These are phyloP conservation scores for Cryptosporidium tyzzeri DNA, from an alignment of 169 alveolate genomes.

Conservation along the genomic window DNA sequence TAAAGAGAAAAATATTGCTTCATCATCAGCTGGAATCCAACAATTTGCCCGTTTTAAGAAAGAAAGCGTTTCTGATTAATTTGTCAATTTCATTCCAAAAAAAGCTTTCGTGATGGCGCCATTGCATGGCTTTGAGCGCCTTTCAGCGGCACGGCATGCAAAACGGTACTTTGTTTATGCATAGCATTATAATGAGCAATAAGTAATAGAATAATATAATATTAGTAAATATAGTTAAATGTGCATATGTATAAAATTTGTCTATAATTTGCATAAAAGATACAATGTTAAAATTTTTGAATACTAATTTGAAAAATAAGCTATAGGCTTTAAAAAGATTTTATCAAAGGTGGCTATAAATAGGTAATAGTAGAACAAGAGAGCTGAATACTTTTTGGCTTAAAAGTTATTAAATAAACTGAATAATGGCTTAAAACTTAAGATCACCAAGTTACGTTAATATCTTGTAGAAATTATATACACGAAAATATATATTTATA, in stretches of 20 bases:
- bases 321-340: neutral
- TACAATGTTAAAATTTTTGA: neutral
- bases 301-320: neutral
- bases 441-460: neutral
- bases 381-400: neutral
- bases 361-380: too few species aligned
- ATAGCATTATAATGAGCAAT: neutral
- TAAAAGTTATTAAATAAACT: neutral
- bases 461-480: neutral
- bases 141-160: neutral
- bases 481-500: neutral
- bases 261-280: neutral
- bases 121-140: neutral
- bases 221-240: neutral
- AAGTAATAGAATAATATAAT: neutral
- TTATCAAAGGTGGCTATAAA: neutral
- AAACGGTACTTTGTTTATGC: neutral
- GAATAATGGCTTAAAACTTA: neutral
- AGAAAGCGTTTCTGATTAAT: neutral
- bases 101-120: slow-evolving; percentile 9
- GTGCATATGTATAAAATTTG: neutral
- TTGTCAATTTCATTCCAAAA: neutral
- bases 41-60: slow-evolving; percentile 1
- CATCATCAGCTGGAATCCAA: neutral
- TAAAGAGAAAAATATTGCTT: neutral